Percentiles rank a stretch among this genome's conserved stretches.
Conservation (phyloP, 208 protist genomes). For the Leishmania braziliensis region DNA sequence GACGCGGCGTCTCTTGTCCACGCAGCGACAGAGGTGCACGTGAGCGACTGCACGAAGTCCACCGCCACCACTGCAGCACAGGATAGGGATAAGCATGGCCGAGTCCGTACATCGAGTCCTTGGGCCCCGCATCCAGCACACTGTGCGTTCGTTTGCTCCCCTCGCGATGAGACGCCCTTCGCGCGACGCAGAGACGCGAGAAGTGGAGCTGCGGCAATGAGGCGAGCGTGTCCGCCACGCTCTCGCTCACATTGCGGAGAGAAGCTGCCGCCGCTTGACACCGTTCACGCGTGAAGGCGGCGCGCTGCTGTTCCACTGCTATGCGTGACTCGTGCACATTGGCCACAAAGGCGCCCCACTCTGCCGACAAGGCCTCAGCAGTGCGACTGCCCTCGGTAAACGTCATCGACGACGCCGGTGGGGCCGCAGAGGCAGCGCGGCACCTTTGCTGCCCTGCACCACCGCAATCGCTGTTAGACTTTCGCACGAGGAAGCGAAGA, state of each 20-base stretch:
- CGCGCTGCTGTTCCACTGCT: background rate
- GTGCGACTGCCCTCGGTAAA: background rate
- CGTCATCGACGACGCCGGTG: background rate
- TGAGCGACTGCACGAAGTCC: background rate
- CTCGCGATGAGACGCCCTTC: background rate
- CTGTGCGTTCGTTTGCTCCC: background rate
- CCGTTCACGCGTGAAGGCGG: background rate
- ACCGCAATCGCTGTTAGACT: background rate
- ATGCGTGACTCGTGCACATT: background rate
- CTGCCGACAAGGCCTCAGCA: background rate
- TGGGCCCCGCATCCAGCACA: background rate
- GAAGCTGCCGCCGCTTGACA: constrained; percentile 1
- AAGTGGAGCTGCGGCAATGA: background rate
- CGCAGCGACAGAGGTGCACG: background rate
- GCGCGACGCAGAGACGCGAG: background rate
- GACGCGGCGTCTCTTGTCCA: background rate
- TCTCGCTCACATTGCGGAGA: background rate
- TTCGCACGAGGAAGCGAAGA: background rate
- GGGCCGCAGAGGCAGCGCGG: background rate
- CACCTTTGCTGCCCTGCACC: background rate
- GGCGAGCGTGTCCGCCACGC: background rate
- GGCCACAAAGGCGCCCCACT: background rate
- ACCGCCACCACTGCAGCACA: background rate
- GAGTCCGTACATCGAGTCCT: background rate
- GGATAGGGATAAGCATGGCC: background rate